Evolutionary conservation across 2,329 filamentous ascomycete genomes (phyloP).

Genomic region (Chaetomiaceae sp.): DNA sequence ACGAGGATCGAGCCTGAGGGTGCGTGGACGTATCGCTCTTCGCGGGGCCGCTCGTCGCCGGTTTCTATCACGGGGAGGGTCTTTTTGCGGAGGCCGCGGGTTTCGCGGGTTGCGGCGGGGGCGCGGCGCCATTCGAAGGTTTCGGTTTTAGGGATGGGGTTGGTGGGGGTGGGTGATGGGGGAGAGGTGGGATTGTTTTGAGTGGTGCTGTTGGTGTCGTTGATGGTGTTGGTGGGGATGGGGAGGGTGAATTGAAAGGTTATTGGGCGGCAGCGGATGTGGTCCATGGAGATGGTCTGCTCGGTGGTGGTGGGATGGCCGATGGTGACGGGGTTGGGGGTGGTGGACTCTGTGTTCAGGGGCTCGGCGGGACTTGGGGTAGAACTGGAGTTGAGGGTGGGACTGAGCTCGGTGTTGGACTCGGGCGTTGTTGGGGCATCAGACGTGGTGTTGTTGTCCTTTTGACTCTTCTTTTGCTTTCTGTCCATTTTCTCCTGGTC

Average conservation of each 20-base stretch:
- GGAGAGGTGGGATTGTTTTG: no score
- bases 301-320: background rate
- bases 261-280: conserved; percentile 4
- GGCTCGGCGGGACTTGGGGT: no score
- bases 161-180: no score
- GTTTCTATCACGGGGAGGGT: background rate
- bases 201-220: background rate
- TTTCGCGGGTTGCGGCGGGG: background rate
- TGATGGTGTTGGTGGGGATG: background rate
- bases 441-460: background rate
- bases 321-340: no score
- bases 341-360: background rate
- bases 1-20: conserved; percentile 11
- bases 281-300: background rate
- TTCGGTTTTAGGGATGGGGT: no score
- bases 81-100: conserved; percentile 10
- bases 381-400: no score
- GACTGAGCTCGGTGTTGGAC: no score
- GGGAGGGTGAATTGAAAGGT: conserved; percentile 7
- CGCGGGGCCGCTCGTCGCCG: conserved; percentile 8
- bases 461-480: no score
- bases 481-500: no score
- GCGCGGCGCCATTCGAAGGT: conserved; percentile 12
- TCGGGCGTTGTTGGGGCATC: background rate
- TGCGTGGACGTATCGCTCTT: background rate